Percentiles rank a stretch among this genome's conserved stretches.
phyloP scores from a whole-genome alignment of 1,284 basidiomycete genomes.

The Mrakiaceae sp. region DNA sequence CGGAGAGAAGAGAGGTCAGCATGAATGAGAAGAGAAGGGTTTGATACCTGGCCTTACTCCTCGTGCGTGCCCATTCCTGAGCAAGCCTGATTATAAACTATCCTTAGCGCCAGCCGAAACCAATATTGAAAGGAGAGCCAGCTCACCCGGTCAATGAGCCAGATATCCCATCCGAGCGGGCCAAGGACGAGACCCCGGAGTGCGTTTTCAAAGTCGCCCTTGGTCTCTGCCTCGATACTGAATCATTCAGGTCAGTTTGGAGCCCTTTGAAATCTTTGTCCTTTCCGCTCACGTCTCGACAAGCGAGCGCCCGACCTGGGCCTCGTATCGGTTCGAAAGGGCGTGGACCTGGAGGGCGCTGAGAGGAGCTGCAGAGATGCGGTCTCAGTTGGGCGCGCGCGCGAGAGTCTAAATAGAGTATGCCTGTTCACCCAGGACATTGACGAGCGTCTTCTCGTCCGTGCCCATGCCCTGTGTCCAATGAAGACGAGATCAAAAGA shows the following conservation, averaged over 20 bases:
- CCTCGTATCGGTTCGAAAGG: constrained; percentile 32
- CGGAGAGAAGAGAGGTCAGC: background rate
- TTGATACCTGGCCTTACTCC: background rate
- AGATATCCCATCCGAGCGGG: constrained; percentile 31
- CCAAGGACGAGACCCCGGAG: constrained; percentile 32
- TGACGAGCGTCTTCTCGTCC: constrained; percentile 32
- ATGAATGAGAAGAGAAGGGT: background rate
- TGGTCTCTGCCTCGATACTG: constrained; percentile 34
- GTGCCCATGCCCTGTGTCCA: constrained; percentile 4
- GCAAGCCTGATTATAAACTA: constrained; percentile 27
- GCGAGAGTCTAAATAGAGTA: no score
- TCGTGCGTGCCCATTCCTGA: constrained; percentile 19
- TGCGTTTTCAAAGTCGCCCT: constrained; percentile 34
- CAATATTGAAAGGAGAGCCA: no score
- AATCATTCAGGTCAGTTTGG: no score
- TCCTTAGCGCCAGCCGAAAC: no score
- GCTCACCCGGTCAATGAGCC: constrained; percentile 22
- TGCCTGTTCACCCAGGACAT: constrained; percentile 21
- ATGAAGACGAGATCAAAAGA: no score
- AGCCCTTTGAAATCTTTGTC: no score
- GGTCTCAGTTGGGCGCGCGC: no score
- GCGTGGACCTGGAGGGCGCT: constrained; percentile 35
- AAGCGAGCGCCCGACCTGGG: constrained; percentile 28
- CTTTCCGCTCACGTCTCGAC: constrained; percentile 21
- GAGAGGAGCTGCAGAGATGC: constrained; percentile 21